These are phyloP conservation scores for Amyloporia xantha DNA, from an alignment of 768 basidiomycete genomes.

Conservation along the genomic window DNA sequence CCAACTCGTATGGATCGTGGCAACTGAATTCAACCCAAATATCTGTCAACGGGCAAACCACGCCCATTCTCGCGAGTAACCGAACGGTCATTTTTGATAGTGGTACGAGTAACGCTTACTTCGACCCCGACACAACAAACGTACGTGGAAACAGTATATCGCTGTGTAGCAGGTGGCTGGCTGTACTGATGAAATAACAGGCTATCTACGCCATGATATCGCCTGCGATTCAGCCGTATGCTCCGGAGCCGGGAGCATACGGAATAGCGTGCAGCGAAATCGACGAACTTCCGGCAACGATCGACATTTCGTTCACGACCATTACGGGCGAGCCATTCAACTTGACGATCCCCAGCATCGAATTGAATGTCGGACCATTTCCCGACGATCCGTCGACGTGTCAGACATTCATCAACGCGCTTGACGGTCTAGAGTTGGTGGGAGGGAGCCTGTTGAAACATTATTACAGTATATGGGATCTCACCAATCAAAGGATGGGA, in stretches of 20 bases:
- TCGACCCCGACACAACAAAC: slow-evolving; percentile 42
- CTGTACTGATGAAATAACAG: slow-evolving; percentile 18
- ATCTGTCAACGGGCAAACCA: slow-evolving; percentile 48
- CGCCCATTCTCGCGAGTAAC: slow-evolving; percentile 29
- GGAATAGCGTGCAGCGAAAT: slow-evolving; percentile 41
- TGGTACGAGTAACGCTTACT: slow-evolving; percentile 50
- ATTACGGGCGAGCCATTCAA: slow-evolving; percentile 43
- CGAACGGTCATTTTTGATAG: slow-evolving; percentile 50
- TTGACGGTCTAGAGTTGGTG: slow-evolving; percentile 42
- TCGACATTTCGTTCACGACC: slow-evolving; percentile 50
- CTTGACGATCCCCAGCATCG: slow-evolving; percentile 49
- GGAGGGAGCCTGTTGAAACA: slow-evolving; percentile 54
- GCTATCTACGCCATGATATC: slow-evolving; percentile 54
- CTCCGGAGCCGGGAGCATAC: slow-evolving; percentile 47
- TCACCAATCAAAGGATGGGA: slow-evolving; percentile 41
- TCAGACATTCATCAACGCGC: slow-evolving; percentile 56
- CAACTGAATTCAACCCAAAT: slow-evolving; percentile 38
- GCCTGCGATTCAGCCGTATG: slow-evolving; percentile 46
- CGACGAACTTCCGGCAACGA: slow-evolving; percentile 40
- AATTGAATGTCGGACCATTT: slow-evolving; percentile 54
- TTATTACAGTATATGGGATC: slow-evolving; percentile 55
- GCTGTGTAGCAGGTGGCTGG: neutral
- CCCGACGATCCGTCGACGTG: slow-evolving; percentile 40
- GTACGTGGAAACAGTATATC: slow-evolving; percentile 20
- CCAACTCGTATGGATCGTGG: slow-evolving; percentile 35